Evolutionary conservation across 1,284 basidiomycete species (phyloP).

Genomic region (Mycena sp.): DNA sequence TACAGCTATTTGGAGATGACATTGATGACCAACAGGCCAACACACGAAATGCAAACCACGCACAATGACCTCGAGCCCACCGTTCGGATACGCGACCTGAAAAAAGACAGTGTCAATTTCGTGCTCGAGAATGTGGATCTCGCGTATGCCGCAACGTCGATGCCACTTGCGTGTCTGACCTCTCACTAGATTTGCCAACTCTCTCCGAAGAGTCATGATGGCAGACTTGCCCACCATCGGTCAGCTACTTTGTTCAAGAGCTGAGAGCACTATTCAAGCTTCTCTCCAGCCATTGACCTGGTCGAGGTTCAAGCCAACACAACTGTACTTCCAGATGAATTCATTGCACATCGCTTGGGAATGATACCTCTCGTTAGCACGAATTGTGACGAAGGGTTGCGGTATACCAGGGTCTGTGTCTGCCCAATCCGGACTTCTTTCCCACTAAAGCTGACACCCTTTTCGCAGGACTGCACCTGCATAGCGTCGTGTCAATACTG

Average conservation of each 20-base stretch:
- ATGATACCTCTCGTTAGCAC: constrained; percentile 92
- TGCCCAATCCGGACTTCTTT: not conserved
- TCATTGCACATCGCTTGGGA: constrained; percentile 95
- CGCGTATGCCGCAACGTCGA: constrained; percentile 59
- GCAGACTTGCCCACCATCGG: constrained; percentile 96
- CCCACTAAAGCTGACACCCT: not conserved
- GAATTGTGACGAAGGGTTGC: constrained; percentile 86
- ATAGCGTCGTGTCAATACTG: constrained; percentile 82
- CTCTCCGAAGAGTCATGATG: constrained; percentile 77
- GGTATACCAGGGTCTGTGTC: constrained; percentile 76
- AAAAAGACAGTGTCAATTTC: constrained; percentile 86
- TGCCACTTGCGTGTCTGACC: constrained; percentile 62
- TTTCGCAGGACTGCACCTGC: constrained; percentile 84
- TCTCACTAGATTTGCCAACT: constrained; percentile 46
- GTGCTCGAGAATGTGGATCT: constrained; percentile 94
- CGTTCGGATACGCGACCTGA: constrained; percentile 81
- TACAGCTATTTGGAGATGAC: not conserved
- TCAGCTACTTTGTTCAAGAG: constrained; percentile 40
- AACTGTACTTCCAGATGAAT: constrained; percentile 96
- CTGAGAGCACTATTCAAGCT: not conserved
- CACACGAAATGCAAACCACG: constrained; percentile 14
- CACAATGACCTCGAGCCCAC: constrained; percentile 49
- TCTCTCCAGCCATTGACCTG: constrained; percentile 87
- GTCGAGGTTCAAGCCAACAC: constrained; percentile 95
- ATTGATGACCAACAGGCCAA: not conserved